Evolutionary conservation across 2,329 filamentous ascomycete genomes (phyloP).

Genomic region (Aspergillus arachidicola): DNA sequence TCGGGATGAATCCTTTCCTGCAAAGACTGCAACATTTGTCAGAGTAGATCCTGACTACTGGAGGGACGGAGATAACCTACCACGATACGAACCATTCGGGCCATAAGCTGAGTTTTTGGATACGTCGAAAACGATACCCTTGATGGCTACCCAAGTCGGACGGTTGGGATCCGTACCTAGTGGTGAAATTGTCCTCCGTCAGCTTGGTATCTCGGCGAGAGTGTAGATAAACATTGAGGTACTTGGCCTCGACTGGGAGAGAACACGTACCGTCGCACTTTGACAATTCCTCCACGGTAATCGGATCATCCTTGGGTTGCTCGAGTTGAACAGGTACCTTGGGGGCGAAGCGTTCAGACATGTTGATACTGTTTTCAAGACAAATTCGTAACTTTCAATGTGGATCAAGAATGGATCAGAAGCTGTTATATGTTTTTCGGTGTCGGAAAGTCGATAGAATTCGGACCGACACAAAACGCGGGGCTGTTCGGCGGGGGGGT

Average conservation of each 20-base stretch:
- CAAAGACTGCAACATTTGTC: conserved; percentile 70
- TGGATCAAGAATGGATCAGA: neutral
- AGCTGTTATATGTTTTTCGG: conserved; percentile 2
- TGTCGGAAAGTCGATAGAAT: conserved; percentile 7
- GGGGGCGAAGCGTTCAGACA: conserved; percentile 44
- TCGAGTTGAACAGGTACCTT: conserved; percentile 60
- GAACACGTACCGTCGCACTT: conserved; percentile 72
- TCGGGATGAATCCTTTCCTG: conserved; percentile 92
- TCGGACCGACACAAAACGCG: conserved; percentile 17
- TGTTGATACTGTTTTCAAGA: conserved; percentile 17
- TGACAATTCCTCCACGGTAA: conserved; percentile 76
- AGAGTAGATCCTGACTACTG: neutral
- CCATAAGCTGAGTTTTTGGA: conserved; percentile 85
- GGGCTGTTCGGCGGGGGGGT: conserved; percentile 24
- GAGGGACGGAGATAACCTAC: conserved; percentile 54
- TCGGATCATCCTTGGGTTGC: conserved; percentile 84
- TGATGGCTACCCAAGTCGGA: conserved; percentile 64
- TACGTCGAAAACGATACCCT: conserved; percentile 95
- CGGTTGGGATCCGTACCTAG: conserved; percentile 46
- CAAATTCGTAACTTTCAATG: neutral
- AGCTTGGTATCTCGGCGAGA: neutral
- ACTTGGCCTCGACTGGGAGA: neutral
- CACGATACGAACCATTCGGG: conserved; percentile 79
- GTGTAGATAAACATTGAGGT: neutral
- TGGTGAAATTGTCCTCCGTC: neutral